Evolutionary conservation across 2,329 filamentous ascomycete species (phyloP), one percentile per base, ranked within the genome.

Genomic region (Myriosclerotinia scirpicola): DNA sequence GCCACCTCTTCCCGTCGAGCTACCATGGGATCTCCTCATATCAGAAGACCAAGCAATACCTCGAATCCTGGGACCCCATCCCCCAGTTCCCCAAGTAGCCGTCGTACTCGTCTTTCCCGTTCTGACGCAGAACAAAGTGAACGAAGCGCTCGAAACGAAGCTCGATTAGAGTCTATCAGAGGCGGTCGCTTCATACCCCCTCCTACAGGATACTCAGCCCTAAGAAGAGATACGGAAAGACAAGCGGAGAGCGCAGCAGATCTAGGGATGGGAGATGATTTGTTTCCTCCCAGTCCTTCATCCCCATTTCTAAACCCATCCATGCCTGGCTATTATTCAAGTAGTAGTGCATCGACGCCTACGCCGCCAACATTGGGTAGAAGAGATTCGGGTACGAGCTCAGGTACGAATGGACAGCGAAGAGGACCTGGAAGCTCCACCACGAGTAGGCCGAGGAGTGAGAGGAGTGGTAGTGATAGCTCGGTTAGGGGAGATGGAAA

Each of bases 131-230:
- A 64, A 60, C 58, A 60, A 11, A 22, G 17, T 50, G 46, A 50
- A 8, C 8, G 30, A 66, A 67, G 59, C 44, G 65, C 44, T 20
- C 68, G 73, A 40, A 74, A 75, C 64, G 71, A 76, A 66, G 71
- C 73, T 40, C 70, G 75, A 61, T 69, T 76, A 64, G 71, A 75
- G 34, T 60, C 67, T 8, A 74, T 76, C 36, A 71, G 75, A 34
- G 67, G 67, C 48, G 68, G 50, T 55, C 70, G 69, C 44, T 42
- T 46, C 34, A 66, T 70, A 53, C 54, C 70, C 22, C 68, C 69
- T 46, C 67, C 71, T 46, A 64, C 71, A 7, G 68, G 72, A 22
- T 44, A 59, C 17, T 26, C 67, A 20, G 55, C 42, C n/a, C 58
- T 65, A 26, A 50, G 58, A 26, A 50, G 44, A 38, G 58, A 61